Evolutionary conservation across 306 rosid species (phyloP), one percentile per base, ranked within the genome.

Genomic region (Vigna radiata): DNA sequence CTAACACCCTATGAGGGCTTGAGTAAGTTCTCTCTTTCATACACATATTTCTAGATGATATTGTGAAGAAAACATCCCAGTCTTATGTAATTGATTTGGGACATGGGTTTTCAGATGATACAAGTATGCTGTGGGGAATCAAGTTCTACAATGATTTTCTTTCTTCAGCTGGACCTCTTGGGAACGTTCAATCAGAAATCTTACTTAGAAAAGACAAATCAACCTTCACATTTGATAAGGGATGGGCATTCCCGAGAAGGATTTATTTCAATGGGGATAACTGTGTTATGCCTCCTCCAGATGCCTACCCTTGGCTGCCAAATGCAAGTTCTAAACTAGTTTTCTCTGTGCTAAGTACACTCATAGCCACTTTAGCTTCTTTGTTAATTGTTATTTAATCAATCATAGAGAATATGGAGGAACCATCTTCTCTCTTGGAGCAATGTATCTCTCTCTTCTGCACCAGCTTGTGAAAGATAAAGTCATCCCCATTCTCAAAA

Each of bases 201-300:
- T 94, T 95, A 56, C 88, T 95, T 61, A 84, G 87, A 68, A 95
- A 95, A 76, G 99, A 92, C 78, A 27, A 79, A 72, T 86, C 94
- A 56, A 92, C 96, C 62, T 95, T 95, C 83, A 89, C 97, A 65
- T 90, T 92, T 23, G 99, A 95, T 48, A 95, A 95, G 75, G 99
- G 99, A 59, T 95, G 99, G 97, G 99, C 97, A 58, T 95, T 95
- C 82, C 97, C 99, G 6, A 84, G 99, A 78, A 95, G 99, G 48
- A 83, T 95, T 77, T 95, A 95, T 76, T 95, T 95, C 83, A 95
- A 95, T 12, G 97, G 97, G 13, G 88, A 85, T 75, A 85, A 82
- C 36, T 85, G 88, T 58, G 88, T 85, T 56, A 85, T 85, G 88
- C 99, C 99, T 72, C 96, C 99, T 67, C 99, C 99, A 36, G 99